These are phyloP conservation scores for Schizonepeta tenuifolia DNA, from an alignment of 257 asterid genomes.

Conservation along the genomic window DNA sequence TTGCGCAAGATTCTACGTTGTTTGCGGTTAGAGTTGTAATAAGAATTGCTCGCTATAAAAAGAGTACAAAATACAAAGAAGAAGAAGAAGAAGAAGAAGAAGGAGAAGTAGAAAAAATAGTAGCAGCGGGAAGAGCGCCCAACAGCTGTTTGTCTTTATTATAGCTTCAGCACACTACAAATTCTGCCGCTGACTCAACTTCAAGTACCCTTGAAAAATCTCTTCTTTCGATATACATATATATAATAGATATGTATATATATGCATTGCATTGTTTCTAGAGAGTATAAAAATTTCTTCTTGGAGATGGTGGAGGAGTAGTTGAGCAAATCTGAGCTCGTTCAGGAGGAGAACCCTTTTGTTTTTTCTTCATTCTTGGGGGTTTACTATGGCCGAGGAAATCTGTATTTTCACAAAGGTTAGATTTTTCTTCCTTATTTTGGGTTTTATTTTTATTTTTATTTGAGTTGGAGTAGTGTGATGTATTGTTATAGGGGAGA, in stretches of 20 bases:
- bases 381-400: constrained; percentile 69
- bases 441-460: background rate
- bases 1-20: constrained; percentile 15
- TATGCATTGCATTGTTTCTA: constrained; percentile 21
- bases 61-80: background rate
- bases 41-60: constrained; percentile 21
- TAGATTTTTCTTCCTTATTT: constrained; percentile 26
- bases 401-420: constrained; percentile 83
- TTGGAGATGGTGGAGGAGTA: constrained; percentile 32
- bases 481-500: background rate
- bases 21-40: background rate
- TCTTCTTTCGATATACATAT: background rate
- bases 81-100: constrained; percentile 1
- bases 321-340: constrained; percentile 44
- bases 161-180: constrained; percentile 29
- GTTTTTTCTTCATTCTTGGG: constrained; percentile 30
- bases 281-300: background rate
- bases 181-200: constrained; percentile 9
- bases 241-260: background rate
- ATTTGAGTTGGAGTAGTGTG: constrained; percentile 11
- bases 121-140: constrained; percentile 34
- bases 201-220: constrained; percentile 23
- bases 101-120: constrained; percentile 10
- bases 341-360: constrained; percentile 34
- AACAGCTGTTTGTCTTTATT: constrained; percentile 52